These are phyloP conservation scores for Rhododendron molle DNA, from an alignment of 148 eudicot species.

Conservation along the genomic window DNA sequence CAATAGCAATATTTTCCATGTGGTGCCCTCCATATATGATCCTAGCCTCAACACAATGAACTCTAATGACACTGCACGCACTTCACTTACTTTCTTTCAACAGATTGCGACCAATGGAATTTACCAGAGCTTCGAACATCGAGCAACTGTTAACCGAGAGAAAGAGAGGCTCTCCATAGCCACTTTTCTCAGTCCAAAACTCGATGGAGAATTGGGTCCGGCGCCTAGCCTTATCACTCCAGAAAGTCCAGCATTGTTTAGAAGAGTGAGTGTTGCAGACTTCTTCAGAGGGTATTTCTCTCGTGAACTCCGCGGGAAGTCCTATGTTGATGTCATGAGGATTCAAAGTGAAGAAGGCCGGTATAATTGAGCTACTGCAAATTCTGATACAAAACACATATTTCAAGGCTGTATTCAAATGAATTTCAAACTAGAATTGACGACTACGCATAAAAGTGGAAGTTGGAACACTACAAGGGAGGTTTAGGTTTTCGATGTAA, in stretches of 20 bases:
- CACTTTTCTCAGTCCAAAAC: constrained; percentile 26
- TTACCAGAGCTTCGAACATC: constrained; percentile 5
- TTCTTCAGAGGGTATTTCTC: constrained; percentile 28
- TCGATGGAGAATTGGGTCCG: constrained; percentile 33
- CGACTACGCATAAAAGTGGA: too few relatives aligned
- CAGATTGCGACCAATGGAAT: background rate
- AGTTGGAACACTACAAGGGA: background rate
- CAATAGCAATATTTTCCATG: background rate
- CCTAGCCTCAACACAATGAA: background rate
- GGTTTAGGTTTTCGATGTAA: background rate
- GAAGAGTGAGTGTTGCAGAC: constrained; percentile 19
- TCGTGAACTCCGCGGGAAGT: constrained; percentile 34
- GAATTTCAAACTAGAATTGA: background rate
- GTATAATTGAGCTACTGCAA: background rate
- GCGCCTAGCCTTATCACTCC: constrained; percentile 30
- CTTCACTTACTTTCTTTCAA: background rate
- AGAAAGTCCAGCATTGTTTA: constrained; percentile 28
- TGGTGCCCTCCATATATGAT: background rate
- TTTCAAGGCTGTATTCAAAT: background rate
- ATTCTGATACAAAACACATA: background rate
- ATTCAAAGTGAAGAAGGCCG: background rate
- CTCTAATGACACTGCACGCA: background rate
- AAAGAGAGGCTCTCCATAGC: constrained; percentile 52
- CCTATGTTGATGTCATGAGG: background rate
- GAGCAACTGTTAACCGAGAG: background rate